Conservation (phyloP, 495 filamentous ascomycete species). For the Polyplosphaeria fusca region DNA sequence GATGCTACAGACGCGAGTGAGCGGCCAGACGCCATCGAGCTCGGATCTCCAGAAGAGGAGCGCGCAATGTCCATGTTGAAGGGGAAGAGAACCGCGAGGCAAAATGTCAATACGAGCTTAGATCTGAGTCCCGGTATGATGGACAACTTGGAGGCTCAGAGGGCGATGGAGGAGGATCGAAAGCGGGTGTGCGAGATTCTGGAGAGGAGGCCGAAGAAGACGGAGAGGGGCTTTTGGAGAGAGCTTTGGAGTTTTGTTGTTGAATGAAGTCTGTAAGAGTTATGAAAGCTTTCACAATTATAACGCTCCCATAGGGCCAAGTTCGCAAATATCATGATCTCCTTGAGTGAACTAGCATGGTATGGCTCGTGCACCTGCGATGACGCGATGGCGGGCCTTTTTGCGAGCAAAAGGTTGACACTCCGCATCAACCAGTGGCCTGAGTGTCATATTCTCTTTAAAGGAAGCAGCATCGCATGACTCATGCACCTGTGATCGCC, state of each 20-base stretch:
- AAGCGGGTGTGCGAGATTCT: not conserved
- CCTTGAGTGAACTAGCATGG: too few species aligned
- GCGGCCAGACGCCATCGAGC: not conserved
- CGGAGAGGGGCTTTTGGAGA: slow-evolving; percentile 10
- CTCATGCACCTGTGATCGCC: too few species aligned
- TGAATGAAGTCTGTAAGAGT: too few species aligned
- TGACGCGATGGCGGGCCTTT: too few species aligned
- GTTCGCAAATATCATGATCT: too few species aligned
- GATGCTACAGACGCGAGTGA: not conserved
- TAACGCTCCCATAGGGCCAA: too few species aligned
- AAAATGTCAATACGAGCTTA: not conserved
- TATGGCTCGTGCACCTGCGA: too few species aligned
- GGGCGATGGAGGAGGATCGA: not conserved
- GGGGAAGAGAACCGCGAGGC: not conserved
- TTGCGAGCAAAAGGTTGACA: too few species aligned
- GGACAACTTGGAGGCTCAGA: not conserved
- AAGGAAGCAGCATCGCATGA: too few species aligned
- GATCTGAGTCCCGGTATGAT: not conserved
- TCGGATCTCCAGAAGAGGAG: not conserved
- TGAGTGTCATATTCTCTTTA: too few species aligned
- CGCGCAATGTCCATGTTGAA: not conserved
- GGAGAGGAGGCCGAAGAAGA: not conserved
- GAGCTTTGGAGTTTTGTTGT: slow-evolving; percentile 12
- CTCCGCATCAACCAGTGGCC: too few species aligned
- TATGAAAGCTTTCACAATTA: too few species aligned